Evolutionary conservation across 1,139 yeast genomes (phyloP), one percentile per base, ranked within the genome.

Genomic region (Zygotorulaspora mrakii): DNA sequence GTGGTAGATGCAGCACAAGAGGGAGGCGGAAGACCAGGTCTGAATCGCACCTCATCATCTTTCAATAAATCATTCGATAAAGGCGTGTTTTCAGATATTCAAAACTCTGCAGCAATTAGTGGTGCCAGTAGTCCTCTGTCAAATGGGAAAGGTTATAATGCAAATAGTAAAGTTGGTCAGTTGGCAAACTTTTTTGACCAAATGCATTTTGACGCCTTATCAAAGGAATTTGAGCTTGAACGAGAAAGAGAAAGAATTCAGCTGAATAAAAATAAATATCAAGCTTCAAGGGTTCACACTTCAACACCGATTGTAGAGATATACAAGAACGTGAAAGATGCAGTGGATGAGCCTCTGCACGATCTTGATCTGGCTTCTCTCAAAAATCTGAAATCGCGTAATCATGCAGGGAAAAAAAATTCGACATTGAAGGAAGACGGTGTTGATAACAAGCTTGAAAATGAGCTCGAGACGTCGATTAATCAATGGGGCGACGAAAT

Each of bases 221-320:
- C 96, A 0, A 71, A 74, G 53, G 97, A 91, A 57, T 89, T 91
- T 60, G 94, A 85, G 55, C 74, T 79, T 52, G 95, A 89, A 56
- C 76, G 97, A 55, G 95, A 88, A 48, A 67, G 74, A 40, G 96
- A 88, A 57, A 71, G 89, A 47, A 69, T 73, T 45, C 77, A 82
- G 49, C 59, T 83, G 39, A 70, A 72, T 24, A 75, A 73, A 17
- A 76, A 77, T 44, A 76, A 84, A 44, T 82, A 80, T 48, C 74
- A 82, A 39, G 94, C 95, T 0, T 70, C 74, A 24, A 91, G 94
- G 1, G 77, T 87, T 42, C 79, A 82, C 17, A 77, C 80, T 2
- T 81, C 94, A 3, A 79, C 76, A 46, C 97, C 98, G 0, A 83
- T 86, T 42, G 97, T 89, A 20, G 96, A 89, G 53, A 85, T 94